phyloP scores from a whole-genome alignment of 805 yeast species.

The Starmerella etchellsii region DNA sequence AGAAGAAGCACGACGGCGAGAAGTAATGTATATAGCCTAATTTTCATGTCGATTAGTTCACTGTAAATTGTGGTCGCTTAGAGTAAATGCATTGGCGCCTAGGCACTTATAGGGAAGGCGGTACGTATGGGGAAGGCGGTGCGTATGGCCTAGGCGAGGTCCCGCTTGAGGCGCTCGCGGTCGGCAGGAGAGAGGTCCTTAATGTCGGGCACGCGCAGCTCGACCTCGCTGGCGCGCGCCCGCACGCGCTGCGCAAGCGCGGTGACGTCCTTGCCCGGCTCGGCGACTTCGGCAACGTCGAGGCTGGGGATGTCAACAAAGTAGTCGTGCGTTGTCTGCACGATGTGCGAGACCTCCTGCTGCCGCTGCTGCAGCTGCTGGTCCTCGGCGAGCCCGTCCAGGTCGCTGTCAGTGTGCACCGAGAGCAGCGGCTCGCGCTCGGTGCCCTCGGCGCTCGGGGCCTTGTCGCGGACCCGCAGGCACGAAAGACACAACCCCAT shows the following conservation, averaged over 20 bases:
- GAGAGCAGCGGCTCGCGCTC: constrained; percentile 14
- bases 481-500: constrained; percentile 21
- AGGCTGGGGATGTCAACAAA: constrained; percentile 17
- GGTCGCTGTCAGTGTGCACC: constrained; percentile 3
- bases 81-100: too few relatives aligned
- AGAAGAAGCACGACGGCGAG: constrained; percentile 4
- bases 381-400: constrained; percentile 6
- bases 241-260: constrained; percentile 5
- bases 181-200: constrained; percentile 1
- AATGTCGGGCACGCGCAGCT: constrained; percentile 3
- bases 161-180: background rate
- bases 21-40: too few relatives aligned
- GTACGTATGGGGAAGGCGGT: background rate
- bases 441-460: background rate
- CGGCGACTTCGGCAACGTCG: constrained; percentile 9
- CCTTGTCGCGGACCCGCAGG: constrained; percentile 9
- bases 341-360: constrained; percentile 15
- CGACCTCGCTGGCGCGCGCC: too few relatives aligned
- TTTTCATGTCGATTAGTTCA: too few relatives aligned
- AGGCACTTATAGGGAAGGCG: too few relatives aligned
- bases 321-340: constrained; percentile 17
- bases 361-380: constrained; percentile 13
- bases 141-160: background rate
- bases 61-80: too few relatives aligned
- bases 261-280: constrained; percentile 4